Evolutionary conservation across 225 moss, liverwort and hornwort species (phyloP).

Genomic region (Pleurozium schreberi): DNA sequence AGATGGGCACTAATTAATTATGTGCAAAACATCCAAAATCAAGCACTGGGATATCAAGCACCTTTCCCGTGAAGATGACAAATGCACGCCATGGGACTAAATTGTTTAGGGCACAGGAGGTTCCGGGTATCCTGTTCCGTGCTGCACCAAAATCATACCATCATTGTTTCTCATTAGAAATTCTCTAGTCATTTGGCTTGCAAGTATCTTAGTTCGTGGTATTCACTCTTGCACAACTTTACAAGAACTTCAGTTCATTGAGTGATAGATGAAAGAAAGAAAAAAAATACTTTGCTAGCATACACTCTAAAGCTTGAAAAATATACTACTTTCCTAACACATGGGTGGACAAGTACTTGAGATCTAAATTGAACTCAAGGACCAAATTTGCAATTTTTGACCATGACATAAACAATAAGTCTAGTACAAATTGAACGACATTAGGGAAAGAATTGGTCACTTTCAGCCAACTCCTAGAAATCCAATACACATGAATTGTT

Average conservation of each 20-base stretch:
- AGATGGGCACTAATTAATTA: too few relatives aligned
- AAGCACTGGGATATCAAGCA: not conserved
- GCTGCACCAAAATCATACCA: not conserved
- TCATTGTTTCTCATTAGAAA: not conserved
- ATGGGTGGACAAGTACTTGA: not conserved
- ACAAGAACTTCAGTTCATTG: not conserved
- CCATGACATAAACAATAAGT: not conserved
- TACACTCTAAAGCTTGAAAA: not conserved
- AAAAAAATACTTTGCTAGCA: not conserved
- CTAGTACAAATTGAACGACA: not conserved
- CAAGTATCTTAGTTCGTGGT: not conserved
- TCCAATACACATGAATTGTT: not conserved
- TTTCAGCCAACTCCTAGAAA: not conserved
- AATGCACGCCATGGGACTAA: not conserved
- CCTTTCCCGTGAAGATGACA: not conserved
- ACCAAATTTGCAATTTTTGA: not conserved
- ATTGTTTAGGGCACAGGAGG: not conserved
- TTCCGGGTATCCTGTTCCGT: constrained; percentile 1
- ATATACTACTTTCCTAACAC: not conserved
- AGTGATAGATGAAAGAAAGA: not conserved
- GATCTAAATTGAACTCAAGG: not conserved
- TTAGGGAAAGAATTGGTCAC: not conserved
- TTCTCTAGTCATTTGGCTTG: not conserved
- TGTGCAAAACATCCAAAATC: not conserved
- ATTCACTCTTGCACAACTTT: not conserved